These are phyloP conservation scores for Rhizopogon rudus DNA, from an alignment of 768 basidiomycete species.

Conservation along the genomic window DNA sequence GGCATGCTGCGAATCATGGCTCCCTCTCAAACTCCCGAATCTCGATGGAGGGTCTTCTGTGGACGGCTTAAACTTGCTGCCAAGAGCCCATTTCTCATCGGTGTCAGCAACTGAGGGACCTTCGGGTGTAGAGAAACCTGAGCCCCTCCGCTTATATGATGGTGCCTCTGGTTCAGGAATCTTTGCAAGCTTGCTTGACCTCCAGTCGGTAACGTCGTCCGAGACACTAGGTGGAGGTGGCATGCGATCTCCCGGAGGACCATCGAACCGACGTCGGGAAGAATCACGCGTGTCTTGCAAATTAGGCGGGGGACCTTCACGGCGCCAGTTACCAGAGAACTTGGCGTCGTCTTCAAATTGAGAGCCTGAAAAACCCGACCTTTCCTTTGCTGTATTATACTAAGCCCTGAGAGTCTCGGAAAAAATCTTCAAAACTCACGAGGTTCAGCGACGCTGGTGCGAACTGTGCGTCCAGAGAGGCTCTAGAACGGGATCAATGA, in stretches of 20 bases:
- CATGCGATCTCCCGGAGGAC: conserved; percentile 36
- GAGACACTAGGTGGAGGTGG: conserved; percentile 46
- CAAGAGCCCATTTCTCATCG: conserved; percentile 77
- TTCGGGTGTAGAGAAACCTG: conserved; percentile 48
- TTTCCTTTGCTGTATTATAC: conserved; percentile 65
- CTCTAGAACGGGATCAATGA: conserved; percentile 32
- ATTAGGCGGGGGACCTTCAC: conserved; percentile 82
- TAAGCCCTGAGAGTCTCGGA: conserved; percentile 5
- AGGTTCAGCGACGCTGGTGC: conserved; percentile 94
- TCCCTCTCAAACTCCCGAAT: conserved; percentile 44
- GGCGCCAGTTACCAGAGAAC: conserved; percentile 81
- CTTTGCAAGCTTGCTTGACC: conserved; percentile 45
- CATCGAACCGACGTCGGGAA: conserved; percentile 66
- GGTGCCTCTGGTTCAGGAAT: conserved; percentile 42
- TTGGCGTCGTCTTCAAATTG: conserved; percentile 68
- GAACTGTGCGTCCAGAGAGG: conserved; percentile 74
- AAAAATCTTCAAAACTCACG: conserved; percentile 53
- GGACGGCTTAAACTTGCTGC: conserved; percentile 66
- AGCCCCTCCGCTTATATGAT: conserved; percentile 50
- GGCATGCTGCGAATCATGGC: conserved; percentile 51
- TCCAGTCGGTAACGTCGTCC: conserved; percentile 67
- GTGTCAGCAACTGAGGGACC: conserved; percentile 55
- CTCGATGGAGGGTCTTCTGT: conserved; percentile 35
- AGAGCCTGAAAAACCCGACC: conserved; percentile 47
- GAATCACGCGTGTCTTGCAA: conserved; percentile 54